Percentiles rank a stretch among this genome's conserved stretches.
Evolutionary conservation across 345 rosid genomes (phyloP).

Genomic region (Toxicodendron radicans): DNA sequence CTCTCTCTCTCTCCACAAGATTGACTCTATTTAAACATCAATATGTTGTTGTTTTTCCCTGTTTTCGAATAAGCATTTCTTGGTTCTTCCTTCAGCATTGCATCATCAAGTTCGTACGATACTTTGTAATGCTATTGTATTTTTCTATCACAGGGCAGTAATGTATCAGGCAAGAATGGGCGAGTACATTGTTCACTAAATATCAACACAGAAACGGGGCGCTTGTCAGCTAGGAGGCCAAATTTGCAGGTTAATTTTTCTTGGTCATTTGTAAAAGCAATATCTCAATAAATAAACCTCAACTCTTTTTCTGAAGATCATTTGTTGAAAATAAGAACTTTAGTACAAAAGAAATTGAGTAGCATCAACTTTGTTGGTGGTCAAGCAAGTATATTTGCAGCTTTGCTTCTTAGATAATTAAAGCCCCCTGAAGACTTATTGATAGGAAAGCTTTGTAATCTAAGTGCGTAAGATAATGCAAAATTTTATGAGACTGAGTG

Average conservation of each 20-base stretch:
- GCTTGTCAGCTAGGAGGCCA: constrained; percentile 98
- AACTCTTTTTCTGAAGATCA: background rate
- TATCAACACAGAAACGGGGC: constrained; percentile 97
- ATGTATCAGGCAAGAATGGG: constrained; percentile 76
- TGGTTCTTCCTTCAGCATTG: constrained; percentile 2
- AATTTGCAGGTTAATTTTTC: constrained; percentile 71
- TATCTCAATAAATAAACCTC: constrained; percentile 5
- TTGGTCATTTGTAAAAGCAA: constrained; percentile 10
- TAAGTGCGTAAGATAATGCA: background rate
- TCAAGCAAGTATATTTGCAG: constrained; percentile 2
- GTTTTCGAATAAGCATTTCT: background rate
- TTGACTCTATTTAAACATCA: background rate
- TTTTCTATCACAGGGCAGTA: constrained; percentile 53
- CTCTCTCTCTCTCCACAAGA: background rate
- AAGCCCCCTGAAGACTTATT: background rate
- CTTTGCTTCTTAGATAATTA: background rate
- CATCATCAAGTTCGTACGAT: background rate
- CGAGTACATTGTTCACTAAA: constrained; percentile 95
- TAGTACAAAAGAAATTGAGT: background rate
- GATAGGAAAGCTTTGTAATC: background rate
- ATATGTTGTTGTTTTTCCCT: background rate
- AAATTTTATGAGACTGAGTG: background rate
- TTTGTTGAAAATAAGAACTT: background rate
- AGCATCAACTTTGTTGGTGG: background rate
- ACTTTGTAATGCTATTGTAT: background rate